Percentiles rank a stretch among this genome's conserved stretches.
phyloP scores from a whole-genome alignment of 139 green algal species.

The Axilococcus clingmanii region DNA sequence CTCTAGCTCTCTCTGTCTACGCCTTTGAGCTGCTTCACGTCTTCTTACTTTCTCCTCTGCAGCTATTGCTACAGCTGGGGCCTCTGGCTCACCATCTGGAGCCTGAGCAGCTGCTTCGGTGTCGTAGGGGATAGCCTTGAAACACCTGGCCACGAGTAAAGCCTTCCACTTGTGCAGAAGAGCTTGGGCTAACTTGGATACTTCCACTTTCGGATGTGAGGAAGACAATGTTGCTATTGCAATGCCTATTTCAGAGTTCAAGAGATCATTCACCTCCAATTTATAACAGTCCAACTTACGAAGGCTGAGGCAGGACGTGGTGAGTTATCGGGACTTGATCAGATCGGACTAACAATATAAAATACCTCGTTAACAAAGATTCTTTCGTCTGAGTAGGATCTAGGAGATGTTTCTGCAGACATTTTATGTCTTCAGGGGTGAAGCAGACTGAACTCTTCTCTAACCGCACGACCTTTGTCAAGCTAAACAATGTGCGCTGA shows the following conservation, averaged over 20 bases:
- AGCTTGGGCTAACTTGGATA: not conserved
- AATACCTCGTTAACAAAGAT: not conserved
- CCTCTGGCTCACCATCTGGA: not conserved
- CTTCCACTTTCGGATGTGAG: constrained; percentile 3
- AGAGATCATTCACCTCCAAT: constrained; percentile 4
- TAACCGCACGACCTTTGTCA: constrained; percentile 11
- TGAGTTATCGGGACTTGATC: not conserved
- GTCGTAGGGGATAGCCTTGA: too few species aligned
- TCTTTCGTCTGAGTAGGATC: not conserved
- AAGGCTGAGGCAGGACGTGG: not conserved
- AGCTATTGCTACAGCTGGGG: not conserved
- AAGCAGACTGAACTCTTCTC: constrained; percentile 4
- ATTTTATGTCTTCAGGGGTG: constrained; percentile 3
- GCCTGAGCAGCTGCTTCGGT: not conserved
- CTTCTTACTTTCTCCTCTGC: not conserved
- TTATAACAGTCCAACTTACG: constrained; percentile 12
- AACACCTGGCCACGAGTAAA: not conserved
- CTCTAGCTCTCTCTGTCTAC: too few species aligned
- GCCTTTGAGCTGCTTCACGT: too few species aligned
- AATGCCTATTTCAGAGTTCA: not conserved
- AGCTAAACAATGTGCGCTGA: constrained; percentile 4
- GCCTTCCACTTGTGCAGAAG: constrained; percentile 5
- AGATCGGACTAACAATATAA: not conserved
- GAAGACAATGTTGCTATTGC: not conserved
- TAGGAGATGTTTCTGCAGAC: not conserved